Evolutionary conservation across 108 stramenopile species (phyloP), one percentile per base, ranked within the genome.

Genomic region (Phaeodactylum tricornutum): DNA sequence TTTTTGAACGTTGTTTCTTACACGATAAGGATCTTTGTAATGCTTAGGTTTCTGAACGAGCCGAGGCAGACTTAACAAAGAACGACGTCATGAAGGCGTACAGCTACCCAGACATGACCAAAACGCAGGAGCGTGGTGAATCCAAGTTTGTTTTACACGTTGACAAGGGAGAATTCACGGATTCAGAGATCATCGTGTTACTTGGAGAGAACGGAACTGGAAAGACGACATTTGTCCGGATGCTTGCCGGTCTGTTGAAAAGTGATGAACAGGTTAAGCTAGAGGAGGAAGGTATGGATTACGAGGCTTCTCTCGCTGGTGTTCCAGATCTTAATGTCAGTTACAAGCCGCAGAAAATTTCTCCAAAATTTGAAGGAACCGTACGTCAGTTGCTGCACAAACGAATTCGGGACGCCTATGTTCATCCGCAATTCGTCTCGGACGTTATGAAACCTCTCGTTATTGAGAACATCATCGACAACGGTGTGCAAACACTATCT

Each of bases 261-360:
- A 78, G 81, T 30, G 96, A 98, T 61, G 95, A 98, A 56, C 84
- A 89, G 43, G 69, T 53, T 23, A 64, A 69, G 53, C 47, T 88
- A 12, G 83, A 90, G 57, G 73, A 74, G 48, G 72, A 83, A 32
- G 92, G 90, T 9, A 55, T 69, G 37, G 72, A 75, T 26, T 87
- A 90, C 46, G 81, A 76, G 56, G 94, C 87, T 7, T 63, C 79
- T n/a, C 51, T 56, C 20, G 88, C 92, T 16, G 95, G 94, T 27
- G 92, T 81, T 40, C 96, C 96, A 1, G 84, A 93, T 43, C 72
- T 99, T 23, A 92, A 92, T 57, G 96, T 99, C 22, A 82, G 84
- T 21, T 98, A 97, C 95, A 99, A 99, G 63, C 98, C 96, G 4
- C 98, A 99, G 74, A 97, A 99, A 74, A 98, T 99, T 57, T 81